Evolutionary conservation across 2,329 filamentous ascomycete species (phyloP).

Genomic region (Epichloe uncinata): DNA sequence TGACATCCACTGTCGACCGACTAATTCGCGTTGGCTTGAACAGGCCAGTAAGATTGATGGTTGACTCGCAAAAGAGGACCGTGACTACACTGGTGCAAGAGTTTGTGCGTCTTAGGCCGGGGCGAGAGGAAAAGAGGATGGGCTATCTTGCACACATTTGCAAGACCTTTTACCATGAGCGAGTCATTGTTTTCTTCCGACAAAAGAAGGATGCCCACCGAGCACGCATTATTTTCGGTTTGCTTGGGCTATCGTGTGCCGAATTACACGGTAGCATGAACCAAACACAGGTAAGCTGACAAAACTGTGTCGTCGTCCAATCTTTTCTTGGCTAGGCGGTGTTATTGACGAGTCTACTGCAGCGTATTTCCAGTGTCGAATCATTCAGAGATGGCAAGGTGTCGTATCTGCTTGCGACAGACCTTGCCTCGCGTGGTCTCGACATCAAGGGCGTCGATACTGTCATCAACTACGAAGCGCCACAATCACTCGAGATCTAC

Average conservation of each 20-base stretch:
- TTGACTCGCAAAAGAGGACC: slow-evolving; percentile 82
- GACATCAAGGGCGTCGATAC: slow-evolving; percentile 97
- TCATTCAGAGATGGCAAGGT: slow-evolving; percentile 80
- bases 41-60: slow-evolving; percentile 77
- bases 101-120: slow-evolving; percentile 80
- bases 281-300: slow-evolving; percentile 65
- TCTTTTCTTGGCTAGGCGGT: too few species aligned
- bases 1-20: slow-evolving; percentile 91
- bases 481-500: slow-evolving; percentile 90
- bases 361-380: slow-evolving; percentile 89
- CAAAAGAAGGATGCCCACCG: slow-evolving; percentile 93
- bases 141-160: slow-evolving; percentile 82
- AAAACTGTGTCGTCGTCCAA: not conserved
- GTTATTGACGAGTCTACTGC: slow-evolving; percentile 14
- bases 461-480: slow-evolving; percentile 97
- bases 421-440: slow-evolving; percentile 91
- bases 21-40: slow-evolving; percentile 85
- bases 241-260: slow-evolving; percentile 72
- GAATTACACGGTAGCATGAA: slow-evolving; percentile 95
- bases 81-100: slow-evolving; percentile 80
- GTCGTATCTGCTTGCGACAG: slow-evolving; percentile 77
- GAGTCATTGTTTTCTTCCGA: slow-evolving; percentile 91
- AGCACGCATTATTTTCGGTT: slow-evolving; percentile 78
- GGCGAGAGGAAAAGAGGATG: slow-evolving; percentile 75
- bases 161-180: slow-evolving; percentile 71